A percentile compares a stretch with the other conserved stretches of the same genome.
phyloP scores from a whole-genome alignment of 495 filamentous ascomycete species.

The Penicillium desertorum region DNA sequence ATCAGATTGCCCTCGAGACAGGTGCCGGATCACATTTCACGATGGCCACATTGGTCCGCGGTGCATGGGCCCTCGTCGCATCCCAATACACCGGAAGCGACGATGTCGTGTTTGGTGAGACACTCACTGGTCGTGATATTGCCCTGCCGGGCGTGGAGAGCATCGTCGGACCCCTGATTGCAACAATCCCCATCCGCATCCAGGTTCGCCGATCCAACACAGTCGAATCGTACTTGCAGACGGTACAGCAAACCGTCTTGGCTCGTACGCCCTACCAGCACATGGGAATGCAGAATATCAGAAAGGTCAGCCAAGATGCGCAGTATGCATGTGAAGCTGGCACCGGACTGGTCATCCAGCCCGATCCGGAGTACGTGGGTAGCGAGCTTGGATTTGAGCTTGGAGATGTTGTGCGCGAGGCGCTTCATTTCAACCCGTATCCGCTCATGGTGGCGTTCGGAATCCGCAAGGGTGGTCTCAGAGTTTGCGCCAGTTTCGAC shows the following conservation, averaged over 20 bases:
- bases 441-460: conserved; percentile 63
- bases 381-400: conserved; percentile 51
- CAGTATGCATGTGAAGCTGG: conserved; percentile 63
- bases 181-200: conserved; percentile 63
- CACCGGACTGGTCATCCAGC: conserved; percentile 57
- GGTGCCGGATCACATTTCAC: conserved; percentile 46
- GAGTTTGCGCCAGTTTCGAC: conserved; percentile 64
- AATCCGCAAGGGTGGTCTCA: conserved; percentile 54
- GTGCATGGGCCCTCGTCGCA: conserved; percentile 60
- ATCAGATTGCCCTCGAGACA: conserved; percentile 46
- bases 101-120: conserved; percentile 61
- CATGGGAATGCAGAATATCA: conserved; percentile 68
- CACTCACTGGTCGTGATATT: conserved; percentile 52
- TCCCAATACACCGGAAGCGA: conserved; percentile 53
- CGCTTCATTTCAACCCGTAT: conserved; percentile 67
- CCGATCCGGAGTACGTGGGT: conserved; percentile 45
- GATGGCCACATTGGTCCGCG: conserved; percentile 58
- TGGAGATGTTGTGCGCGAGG: conserved; percentile 60
- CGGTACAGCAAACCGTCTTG: conserved; percentile 54
- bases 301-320: conserved; percentile 59
- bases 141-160: conserved; percentile 46
- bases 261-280: conserved; percentile 62
- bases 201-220: conserved; percentile 29
- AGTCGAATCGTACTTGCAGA: conserved; percentile 37
- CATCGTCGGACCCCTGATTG: conserved; percentile 58